phyloP scores from a whole-genome alignment of 345 rosid genomes.

The Schrenkiella parvula region DNA sequence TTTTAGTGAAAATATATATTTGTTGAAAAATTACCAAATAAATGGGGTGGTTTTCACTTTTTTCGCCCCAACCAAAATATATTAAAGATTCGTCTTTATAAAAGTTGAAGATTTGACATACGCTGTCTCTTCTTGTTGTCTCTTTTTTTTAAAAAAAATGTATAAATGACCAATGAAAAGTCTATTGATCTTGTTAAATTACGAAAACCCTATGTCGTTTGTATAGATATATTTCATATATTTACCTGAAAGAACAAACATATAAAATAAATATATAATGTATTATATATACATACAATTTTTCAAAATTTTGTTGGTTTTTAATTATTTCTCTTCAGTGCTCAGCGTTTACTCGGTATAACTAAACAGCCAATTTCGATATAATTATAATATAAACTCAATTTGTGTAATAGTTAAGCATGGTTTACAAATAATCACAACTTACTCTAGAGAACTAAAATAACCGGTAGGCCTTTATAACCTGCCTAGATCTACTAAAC shows the following conservation, averaged over 20 bases:
- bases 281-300: not conserved
- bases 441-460: not conserved
- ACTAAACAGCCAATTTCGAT: not conserved
- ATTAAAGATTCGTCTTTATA: slow-evolving; percentile 19
- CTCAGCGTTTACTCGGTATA: not conserved
- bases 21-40: not conserved
- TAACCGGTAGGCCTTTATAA: not conserved
- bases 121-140: not conserved
- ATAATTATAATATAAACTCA: not conserved
- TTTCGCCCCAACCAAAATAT: not conserved
- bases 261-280: not conserved
- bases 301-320: not conserved
- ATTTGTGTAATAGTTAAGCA: not conserved
- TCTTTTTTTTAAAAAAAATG: not conserved
- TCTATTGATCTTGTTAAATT: not conserved
- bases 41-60: slow-evolving; percentile 9
- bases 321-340: not conserved
- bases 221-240: not conserved
- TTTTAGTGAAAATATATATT: not conserved
- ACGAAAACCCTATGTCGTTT: not conserved
- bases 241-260: not conserved
- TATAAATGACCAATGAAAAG: not conserved
- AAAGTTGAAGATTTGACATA: slow-evolving; percentile 23
- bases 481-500: slow-evolving; percentile 11
- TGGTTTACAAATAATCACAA: not conserved